phyloP scores from a whole-genome alignment of 1,284 basidiomycete species.

The Marasmius tenuissimus region DNA sequence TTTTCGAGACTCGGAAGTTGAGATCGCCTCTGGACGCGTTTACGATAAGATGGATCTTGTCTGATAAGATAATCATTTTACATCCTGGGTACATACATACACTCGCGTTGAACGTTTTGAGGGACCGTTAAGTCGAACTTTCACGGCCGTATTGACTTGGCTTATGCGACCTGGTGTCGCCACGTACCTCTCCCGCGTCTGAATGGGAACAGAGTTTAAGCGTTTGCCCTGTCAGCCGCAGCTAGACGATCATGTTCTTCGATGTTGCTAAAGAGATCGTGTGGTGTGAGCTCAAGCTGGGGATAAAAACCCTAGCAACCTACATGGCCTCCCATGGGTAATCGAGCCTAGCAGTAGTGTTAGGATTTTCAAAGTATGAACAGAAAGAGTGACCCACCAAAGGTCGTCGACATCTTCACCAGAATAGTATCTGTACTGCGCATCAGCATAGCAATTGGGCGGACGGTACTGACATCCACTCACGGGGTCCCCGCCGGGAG shows the following conservation, averaged over 20 bases:
- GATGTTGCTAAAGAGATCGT: conserved; percentile 56
- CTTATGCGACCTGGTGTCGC: too few relatives aligned
- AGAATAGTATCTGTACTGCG: conserved; percentile 57
- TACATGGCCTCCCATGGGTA: conserved; percentile 84
- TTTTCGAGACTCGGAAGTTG: too few relatives aligned
- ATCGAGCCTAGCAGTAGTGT: conserved; percentile 58
- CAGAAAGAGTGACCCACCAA: conserved; percentile 42
- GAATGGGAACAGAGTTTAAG: not conserved
- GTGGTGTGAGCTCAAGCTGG: not conserved
- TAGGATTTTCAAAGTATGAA: conserved; percentile 4
- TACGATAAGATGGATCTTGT: too few relatives aligned
- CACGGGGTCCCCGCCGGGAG: conserved; percentile 70
- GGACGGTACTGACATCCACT: conserved; percentile 23
- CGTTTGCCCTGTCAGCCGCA: conserved; percentile 24
- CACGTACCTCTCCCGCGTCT: not conserved
- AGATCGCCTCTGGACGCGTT: too few relatives aligned
- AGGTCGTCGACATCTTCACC: conserved; percentile 67
- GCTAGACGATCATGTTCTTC: conserved; percentile 75
- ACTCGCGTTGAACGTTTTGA: too few relatives aligned
- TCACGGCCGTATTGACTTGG: too few relatives aligned
- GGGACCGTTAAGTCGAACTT: too few relatives aligned
- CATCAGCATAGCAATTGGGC: not conserved
- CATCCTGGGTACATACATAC: too few relatives aligned
- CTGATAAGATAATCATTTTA: too few relatives aligned
- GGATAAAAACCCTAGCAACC: conserved; percentile 25